Evolutionary conservation across 2,329 filamentous ascomycete species (phyloP).

Genomic region (Pyrenochaeta sp.): DNA sequence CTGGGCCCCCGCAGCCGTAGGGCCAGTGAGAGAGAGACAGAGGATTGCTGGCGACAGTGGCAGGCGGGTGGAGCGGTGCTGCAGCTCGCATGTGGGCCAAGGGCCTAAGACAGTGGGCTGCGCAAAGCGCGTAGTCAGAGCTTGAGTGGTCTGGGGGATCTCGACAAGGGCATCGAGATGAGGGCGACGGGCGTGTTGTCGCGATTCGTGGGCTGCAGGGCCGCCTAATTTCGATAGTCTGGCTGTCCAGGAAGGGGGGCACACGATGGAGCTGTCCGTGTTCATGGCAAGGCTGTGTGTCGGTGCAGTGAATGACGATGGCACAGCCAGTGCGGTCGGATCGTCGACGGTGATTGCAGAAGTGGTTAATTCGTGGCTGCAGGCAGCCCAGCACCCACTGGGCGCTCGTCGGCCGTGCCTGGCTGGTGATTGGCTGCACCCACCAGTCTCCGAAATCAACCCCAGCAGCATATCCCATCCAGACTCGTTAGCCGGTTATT

Average conservation of each 20-base stretch:
- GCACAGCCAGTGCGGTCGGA: background rate
- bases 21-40: background rate
- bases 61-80: background rate
- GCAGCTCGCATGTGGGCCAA: background rate
- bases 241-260: background rate
- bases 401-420: background rate
- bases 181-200: background rate
- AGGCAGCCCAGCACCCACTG: background rate
- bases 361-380: constrained; percentile 4
- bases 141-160: background rate
- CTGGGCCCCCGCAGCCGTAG: background rate
- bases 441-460: constrained; percentile 10
- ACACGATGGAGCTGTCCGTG: background rate
- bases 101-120: background rate
- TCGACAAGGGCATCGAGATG: background rate
- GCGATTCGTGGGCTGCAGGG: background rate
- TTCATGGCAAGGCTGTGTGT: background rate
- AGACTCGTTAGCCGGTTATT: constrained; percentile 13
- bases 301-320: background rate
- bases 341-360: constrained; percentile 1
- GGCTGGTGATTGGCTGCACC: constrained; percentile 1
- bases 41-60: background rate
- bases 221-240: constrained; percentile 1
- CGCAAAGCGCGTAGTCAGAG: background rate
- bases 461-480: constrained; percentile 5